Evolutionary conservation across 2,329 filamentous ascomycete species (phyloP), one percentile per base, ranked within the genome.

Genomic region (Hypoxylon sp.): DNA sequence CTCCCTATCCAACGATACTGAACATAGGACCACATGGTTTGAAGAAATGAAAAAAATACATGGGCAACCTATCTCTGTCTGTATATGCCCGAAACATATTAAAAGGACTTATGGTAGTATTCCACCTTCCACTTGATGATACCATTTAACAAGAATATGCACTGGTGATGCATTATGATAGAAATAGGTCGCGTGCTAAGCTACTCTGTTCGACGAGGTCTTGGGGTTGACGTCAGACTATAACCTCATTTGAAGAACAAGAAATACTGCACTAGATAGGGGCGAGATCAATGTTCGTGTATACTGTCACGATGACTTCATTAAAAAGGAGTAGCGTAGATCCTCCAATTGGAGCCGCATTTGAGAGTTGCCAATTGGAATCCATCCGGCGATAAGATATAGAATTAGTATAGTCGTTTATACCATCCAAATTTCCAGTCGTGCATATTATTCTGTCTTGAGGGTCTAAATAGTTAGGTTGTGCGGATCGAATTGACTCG

Each of bases 241-340:
- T 51, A 35, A n/a, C 33, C 33, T 22, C 31, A 26, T 37, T 53
- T n/a, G 2, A 44, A 44, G 22, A 44, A 8, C 35, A 44, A 47
- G 31, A 24, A 14, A 11, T 50, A 33, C n/a, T 47, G 44, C 39
- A 5, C 31, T 42, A 17, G 13, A 5, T 11, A 10, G 26, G 37
- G 48, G 37, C 35, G 24, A n/a, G 48, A 47, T 53, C 33, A 10
- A 46, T 35, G n/a, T 39, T 24, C 31, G 17, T 52, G 47, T 29
- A 44, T 24, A 47, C 11, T 33, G 50, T 66, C 63, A 61, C 44
- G 51, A 66, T 66, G 63, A 66, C 63, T 52, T 66, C 63, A 66
- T 66, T 13, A 26, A 39, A 3, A 19, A 13, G 17, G 17, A 31
- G 58, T 29, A 37, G 42, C 50, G 50, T 1, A 42, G 39, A 19